Evolutionary conservation across 1,284 basidiomycete species (phyloP).

Genomic region (Cutaneotrichosporon spelunceum): DNA sequence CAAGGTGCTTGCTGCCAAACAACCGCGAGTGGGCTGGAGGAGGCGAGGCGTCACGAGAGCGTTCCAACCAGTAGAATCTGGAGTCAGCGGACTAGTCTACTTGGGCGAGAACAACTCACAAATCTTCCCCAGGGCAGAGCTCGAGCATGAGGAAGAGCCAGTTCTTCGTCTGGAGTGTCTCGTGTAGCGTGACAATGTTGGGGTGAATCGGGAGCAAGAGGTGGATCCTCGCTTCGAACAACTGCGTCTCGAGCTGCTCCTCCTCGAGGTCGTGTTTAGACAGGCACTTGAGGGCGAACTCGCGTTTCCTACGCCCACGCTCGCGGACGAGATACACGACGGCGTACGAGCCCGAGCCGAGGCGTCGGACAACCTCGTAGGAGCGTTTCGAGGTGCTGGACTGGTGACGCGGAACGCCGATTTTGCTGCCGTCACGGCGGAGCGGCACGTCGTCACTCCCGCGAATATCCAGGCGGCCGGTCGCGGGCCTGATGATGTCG

Average conservation of each 20-base stretch:
- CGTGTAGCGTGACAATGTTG: constrained; percentile 93
- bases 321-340: constrained; percentile 91
- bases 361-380: constrained; percentile 76
- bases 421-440: constrained; percentile 43
- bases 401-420: constrained; percentile 26
- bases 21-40: constrained; percentile 55
- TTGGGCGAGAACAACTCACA: constrained; percentile 32
- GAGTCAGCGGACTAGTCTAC: constrained; percentile 15
- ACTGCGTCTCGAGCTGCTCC: constrained; percentile 78
- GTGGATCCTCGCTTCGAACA: constrained; percentile 92
- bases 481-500: constrained; percentile 46
- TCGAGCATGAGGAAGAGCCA: constrained; percentile 80
- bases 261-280: constrained; percentile 87
- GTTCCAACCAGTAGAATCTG: constrained; percentile 91
- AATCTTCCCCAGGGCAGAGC: constrained; percentile 92
- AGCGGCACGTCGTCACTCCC: constrained; percentile 33
- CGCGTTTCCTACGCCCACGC: constrained; percentile 73
- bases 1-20: constrained; percentile 30
- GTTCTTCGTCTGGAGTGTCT: constrained; percentile 74
- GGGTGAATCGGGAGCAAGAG: constrained; percentile 85
- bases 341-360: constrained; percentile 86
- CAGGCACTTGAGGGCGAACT: constrained; percentile 91
- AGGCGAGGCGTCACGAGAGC: constrained; percentile 79
- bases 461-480: constrained; percentile 31
- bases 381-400: constrained; percentile 31